phyloP scores from a whole-genome alignment of 140 eudicot species.

The Ambrosia hybrid region DNA sequence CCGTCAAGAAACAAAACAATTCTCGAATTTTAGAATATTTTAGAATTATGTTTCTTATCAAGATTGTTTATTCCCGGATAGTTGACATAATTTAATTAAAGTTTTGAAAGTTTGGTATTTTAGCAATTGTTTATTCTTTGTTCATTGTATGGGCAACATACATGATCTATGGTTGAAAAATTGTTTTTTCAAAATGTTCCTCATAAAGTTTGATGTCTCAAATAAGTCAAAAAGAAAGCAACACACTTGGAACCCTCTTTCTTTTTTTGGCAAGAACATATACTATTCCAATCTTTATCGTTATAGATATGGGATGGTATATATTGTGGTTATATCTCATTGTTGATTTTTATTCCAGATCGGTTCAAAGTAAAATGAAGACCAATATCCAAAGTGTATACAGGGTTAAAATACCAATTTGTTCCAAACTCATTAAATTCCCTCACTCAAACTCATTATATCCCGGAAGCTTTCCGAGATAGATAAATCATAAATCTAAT shows the following conservation, averaged over 20 bases:
- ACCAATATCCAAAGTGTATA: not conserved
- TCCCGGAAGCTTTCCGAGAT: too few relatives aligned
- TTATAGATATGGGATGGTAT: conserved; percentile 5
- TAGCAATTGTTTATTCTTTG: conserved; percentile 14
- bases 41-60: conserved; percentile 19
- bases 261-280: conserved; percentile 19
- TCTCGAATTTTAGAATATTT: not conserved
- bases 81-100: conserved; percentile 20
- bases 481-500: too few relatives aligned
- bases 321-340: not conserved
- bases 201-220: conserved; percentile 3
- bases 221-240: conserved; percentile 20
- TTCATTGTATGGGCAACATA: conserved; percentile 24
- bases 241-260: not conserved
- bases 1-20: not conserved
- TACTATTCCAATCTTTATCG: conserved; percentile 16
- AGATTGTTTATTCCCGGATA: conserved; percentile 12
- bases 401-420: not conserved
- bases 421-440: not conserved
- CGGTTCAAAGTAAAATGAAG: not conserved
- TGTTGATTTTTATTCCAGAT: not conserved
- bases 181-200: not conserved
- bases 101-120: conserved; percentile 8
- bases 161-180: conserved; percentile 21
- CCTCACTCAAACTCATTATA: too few relatives aligned